Percentiles rank a stretch among this genome's conserved stretches.
Conservation (phyloP, 345 rosid species). For the Aquilaria sinensis region DNA sequence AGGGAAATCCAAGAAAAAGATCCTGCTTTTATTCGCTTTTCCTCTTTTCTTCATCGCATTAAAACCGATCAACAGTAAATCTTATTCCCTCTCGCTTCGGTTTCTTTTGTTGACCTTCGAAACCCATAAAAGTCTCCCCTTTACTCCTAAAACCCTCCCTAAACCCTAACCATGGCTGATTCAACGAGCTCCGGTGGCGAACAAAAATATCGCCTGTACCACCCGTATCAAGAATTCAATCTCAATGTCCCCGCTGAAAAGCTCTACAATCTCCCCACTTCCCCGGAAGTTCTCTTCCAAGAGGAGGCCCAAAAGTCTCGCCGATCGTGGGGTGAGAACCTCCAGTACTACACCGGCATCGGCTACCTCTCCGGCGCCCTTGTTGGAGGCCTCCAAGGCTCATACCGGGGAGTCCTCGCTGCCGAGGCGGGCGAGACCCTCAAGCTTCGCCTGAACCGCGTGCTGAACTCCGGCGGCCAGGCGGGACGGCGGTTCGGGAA, state of each 20-base stretch:
- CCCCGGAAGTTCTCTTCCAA: constrained; percentile 2
- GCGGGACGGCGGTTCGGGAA: background rate
- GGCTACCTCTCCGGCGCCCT: constrained; percentile 2
- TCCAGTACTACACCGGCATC: constrained; percentile 2
- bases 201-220: background rate
- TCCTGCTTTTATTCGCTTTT: too few relatives aligned
- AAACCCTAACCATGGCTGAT: background rate
- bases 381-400: background rate
- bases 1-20: too few relatives aligned
- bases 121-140: too few relatives aligned
- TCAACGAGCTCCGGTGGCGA: background rate
- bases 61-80: too few relatives aligned
- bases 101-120: too few relatives aligned
- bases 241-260: background rate
- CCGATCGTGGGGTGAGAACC: constrained; percentile 2
- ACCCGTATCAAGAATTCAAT: constrained; percentile 2
- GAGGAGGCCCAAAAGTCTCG: background rate
- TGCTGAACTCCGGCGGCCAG: too few relatives aligned
- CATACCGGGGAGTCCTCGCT: background rate
- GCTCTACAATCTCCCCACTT: constrained; percentile 1
- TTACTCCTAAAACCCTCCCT: background rate
- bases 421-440: background rate
- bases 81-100: too few relatives aligned
- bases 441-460: too few relatives aligned
- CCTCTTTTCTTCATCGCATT: too few relatives aligned